Conservation (phyloP, 2,329 filamentous ascomycete species). For the Acrocalymma vagum region DNA sequence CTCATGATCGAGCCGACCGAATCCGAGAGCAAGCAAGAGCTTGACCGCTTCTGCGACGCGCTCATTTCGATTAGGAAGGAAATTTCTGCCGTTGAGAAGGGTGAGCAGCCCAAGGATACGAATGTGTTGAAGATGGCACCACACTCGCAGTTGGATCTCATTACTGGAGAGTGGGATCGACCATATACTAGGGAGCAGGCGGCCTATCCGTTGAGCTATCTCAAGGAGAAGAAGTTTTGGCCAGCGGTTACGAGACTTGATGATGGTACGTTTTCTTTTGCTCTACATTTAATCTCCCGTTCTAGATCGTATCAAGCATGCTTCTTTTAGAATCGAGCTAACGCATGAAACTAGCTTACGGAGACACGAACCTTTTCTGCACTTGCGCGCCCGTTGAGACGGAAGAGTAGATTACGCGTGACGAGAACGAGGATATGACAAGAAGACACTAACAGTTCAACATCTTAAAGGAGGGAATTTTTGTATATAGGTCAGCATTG, state of each 20-base stretch:
- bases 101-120: slow-evolving; percentile 74
- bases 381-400: slow-evolving; percentile 84
- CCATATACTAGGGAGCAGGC: slow-evolving; percentile 82
- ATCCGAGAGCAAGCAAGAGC: slow-evolving; percentile 88
- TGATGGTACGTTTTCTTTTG: slow-evolving; percentile 74
- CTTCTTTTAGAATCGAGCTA: slow-evolving; percentile 32
- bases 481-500: too few relatives aligned
- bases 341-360: slow-evolving; percentile 71
- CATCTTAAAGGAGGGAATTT: too few relatives aligned
- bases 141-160: slow-evolving; percentile 83
- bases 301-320: background rate
- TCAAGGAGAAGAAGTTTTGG: slow-evolving; percentile 98
- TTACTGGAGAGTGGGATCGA: slow-evolving; percentile 81
- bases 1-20: slow-evolving; percentile 99
- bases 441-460: too few relatives aligned
- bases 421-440: slow-evolving; percentile 27
- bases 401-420: too few relatives aligned
- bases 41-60: slow-evolving; percentile 92
- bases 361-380: slow-evolving; percentile 93
- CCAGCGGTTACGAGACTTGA: slow-evolving; percentile 85
- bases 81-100: slow-evolving; percentile 84
- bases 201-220: slow-evolving; percentile 82
- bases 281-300: too few relatives aligned
- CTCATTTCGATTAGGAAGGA: slow-evolving; percentile 86
- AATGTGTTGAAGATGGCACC: slow-evolving; percentile 92